Percentiles rank a stretch among this genome's conserved stretches.
These are phyloP conservation scores for Fusarium sp. DNA, from an alignment of 2,329 filamentous ascomycete species.

Conservation along the genomic window DNA sequence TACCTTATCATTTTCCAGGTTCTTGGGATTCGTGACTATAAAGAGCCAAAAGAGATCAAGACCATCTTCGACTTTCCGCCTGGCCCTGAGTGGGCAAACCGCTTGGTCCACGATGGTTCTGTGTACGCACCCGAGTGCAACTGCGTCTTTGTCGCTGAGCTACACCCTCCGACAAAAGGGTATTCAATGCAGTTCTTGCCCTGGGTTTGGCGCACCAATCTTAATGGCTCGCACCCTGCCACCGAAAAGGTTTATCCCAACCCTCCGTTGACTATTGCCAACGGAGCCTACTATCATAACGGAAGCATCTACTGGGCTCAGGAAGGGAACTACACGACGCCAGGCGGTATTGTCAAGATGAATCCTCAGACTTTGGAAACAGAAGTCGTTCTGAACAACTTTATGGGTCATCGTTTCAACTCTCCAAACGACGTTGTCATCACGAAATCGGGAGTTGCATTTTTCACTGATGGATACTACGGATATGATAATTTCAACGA, in stretches of 20 bases:
- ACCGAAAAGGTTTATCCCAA: background rate
- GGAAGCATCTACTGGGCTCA: background rate
- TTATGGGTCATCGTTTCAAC: background rate
- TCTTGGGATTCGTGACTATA: background rate
- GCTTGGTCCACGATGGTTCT: background rate
- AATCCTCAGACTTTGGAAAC: background rate
- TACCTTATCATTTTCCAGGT: no score
- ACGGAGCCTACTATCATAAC: background rate
- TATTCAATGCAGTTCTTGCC: no score
- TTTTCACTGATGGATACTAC: background rate
- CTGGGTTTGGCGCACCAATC: background rate
- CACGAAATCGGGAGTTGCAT: background rate
- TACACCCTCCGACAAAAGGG: background rate
- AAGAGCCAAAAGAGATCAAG: background rate
- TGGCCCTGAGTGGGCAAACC: background rate
- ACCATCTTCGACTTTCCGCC: background rate
- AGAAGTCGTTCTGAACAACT: background rate
- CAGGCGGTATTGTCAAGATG: background rate
- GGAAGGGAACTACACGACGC: background rate
- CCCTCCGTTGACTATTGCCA: background rate
- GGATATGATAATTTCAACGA: background rate
- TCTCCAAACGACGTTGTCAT: background rate
- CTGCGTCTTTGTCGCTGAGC: background rate
- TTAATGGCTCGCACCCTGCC: background rate
- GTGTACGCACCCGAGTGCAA: background rate